Evolutionary conservation across 768 basidiomycete genomes (phyloP).

Genomic region (Lyophyllum atratum): DNA sequence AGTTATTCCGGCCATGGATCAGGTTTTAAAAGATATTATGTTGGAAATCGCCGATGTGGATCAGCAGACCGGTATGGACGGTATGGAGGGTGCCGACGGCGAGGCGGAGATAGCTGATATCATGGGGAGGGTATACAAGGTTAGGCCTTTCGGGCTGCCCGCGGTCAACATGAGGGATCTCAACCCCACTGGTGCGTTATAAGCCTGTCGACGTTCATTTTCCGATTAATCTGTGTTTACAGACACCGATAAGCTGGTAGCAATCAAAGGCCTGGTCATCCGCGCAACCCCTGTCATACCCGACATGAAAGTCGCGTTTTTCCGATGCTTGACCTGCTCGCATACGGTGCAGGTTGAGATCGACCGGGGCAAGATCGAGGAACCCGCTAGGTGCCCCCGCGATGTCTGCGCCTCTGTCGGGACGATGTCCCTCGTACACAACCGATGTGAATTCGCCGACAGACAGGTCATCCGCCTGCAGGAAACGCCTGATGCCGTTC

Average conservation of each 20-base stretch:
- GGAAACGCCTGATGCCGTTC: slow-evolving; percentile 97
- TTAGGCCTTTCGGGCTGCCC: slow-evolving; percentile 85
- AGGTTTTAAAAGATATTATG: slow-evolving; percentile 92
- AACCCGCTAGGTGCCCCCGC: slow-evolving; percentile 88
- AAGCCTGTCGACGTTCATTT: neutral
- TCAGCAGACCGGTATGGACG: slow-evolving; percentile 65
- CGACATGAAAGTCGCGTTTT: slow-evolving; percentile 99
- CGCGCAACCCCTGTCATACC: slow-evolving; percentile 97
- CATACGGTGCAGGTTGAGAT: slow-evolving; percentile 98
- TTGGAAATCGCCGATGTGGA: slow-evolving; percentile 85
- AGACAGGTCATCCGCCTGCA: slow-evolving; percentile 94
- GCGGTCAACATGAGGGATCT: slow-evolving; percentile 93
- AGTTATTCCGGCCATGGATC: slow-evolving; percentile 96
- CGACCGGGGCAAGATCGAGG: slow-evolving; percentile 96
- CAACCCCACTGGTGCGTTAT: slow-evolving; percentile 79
- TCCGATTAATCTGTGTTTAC: neutral
- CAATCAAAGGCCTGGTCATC: slow-evolving; percentile 95
- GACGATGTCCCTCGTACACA: slow-evolving; percentile 94
- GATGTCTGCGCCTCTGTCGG: slow-evolving; percentile 89
- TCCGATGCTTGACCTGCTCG: slow-evolving; percentile 93
- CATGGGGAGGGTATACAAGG: slow-evolving; percentile 86
- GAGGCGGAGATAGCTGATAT: slow-evolving; percentile 90
- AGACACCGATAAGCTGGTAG: slow-evolving; percentile 99
- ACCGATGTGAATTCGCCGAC: slow-evolving; percentile 95
- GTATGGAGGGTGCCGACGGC: slow-evolving; percentile 74